Base-by-base conservation (phyloP, 495 filamentous ascomycete genomes). In the Annulohypoxylon nitens region DNA sequence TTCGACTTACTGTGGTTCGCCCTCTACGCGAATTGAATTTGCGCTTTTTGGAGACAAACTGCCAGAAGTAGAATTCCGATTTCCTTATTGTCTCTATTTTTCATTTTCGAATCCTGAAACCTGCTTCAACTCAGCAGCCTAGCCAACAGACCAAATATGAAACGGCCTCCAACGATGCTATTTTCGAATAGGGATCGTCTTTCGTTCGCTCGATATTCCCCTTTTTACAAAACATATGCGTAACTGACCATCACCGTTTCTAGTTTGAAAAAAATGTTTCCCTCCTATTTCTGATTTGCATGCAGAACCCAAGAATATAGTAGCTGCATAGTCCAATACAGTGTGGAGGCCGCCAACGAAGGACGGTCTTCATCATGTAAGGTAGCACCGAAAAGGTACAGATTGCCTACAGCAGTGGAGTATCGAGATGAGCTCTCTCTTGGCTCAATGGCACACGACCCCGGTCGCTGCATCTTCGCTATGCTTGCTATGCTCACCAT, bases 281-380 rank as follows among this genome's bases (percentile, higher is more conserved):
- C 33, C 26, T 20, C 26, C 60, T 9, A 36, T 63, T 62, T 63
- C 20, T 12, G 45, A 63, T 6, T 25, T 26, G 48, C 16, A 63
- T 61, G 33, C n/a, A 45, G 23, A 33, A n/a, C 30, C 41, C 16
- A 18, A 26, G 8, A 20, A 43, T 14, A 23, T 23, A 48, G 30
- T 48, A 23, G 20, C 43, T 43, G 39, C 12, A 51, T 51, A 7
- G 26, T 60, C 61, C 50, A 69, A 48, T 14, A 69, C 71, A 65
- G 71, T 69, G 66, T 63, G 66, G 71, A 74, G 71, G 71, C 71
- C 71, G 65, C 71, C 71, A 41, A 74, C 57, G 47, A 69, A 58
- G 30, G 25, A 55, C 58, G 18, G 34, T 67, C 26, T 30, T 51
- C 33, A 53, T 30, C 41, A 55, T 64, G 39, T 73, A 68, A 36